Evolutionary conservation across 2,329 filamentous ascomycete genomes (phyloP).

Genomic region (Pezicula carpinea): DNA sequence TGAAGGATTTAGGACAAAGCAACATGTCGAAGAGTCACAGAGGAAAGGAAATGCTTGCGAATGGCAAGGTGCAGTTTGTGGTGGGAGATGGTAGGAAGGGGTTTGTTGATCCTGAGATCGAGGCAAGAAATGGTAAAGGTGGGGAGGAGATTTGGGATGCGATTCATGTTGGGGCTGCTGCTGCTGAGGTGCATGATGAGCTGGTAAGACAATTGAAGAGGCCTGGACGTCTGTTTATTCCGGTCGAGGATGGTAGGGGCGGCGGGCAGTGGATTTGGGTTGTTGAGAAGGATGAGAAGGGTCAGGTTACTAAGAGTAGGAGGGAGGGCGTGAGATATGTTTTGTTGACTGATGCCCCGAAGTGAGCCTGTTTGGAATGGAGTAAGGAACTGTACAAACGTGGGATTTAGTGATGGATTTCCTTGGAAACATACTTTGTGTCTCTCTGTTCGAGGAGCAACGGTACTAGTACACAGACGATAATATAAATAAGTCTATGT

Average conservation of each 20-base stretch:
- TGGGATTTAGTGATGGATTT: too few species aligned
- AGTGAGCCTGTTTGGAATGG: neutral
- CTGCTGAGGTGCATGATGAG: slow-evolving; percentile 64
- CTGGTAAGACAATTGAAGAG: slow-evolving; percentile 72
- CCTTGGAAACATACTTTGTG: too few species aligned
- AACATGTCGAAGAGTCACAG: slow-evolving; percentile 63
- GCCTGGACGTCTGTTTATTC: slow-evolving; percentile 80
- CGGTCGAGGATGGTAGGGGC: slow-evolving; percentile 50
- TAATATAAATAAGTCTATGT: too few species aligned
- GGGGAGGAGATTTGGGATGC: slow-evolving; percentile 71
- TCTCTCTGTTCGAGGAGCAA: too few species aligned
- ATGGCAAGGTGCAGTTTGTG: slow-evolving; percentile 65
- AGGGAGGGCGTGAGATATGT: slow-evolving; percentile 73
- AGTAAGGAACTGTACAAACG: too few species aligned
- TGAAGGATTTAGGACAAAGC: slow-evolving; percentile 55
- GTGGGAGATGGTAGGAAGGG: slow-evolving; percentile 70
- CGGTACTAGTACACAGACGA: too few species aligned
- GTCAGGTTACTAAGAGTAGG: slow-evolving; percentile 54
- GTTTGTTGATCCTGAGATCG: slow-evolving; percentile 32
- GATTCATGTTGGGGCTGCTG: slow-evolving; percentile 92
- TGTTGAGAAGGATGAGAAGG: slow-evolving; percentile 66
- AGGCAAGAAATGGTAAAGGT: slow-evolving; percentile 31
- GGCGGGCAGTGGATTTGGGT: slow-evolving; percentile 63
- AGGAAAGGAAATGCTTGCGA: slow-evolving; percentile 55
- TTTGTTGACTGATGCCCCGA: slow-evolving; percentile 66